Conservation (phyloP, 352 stramenopile genomes). For the Phytopythium vexans region DNA sequence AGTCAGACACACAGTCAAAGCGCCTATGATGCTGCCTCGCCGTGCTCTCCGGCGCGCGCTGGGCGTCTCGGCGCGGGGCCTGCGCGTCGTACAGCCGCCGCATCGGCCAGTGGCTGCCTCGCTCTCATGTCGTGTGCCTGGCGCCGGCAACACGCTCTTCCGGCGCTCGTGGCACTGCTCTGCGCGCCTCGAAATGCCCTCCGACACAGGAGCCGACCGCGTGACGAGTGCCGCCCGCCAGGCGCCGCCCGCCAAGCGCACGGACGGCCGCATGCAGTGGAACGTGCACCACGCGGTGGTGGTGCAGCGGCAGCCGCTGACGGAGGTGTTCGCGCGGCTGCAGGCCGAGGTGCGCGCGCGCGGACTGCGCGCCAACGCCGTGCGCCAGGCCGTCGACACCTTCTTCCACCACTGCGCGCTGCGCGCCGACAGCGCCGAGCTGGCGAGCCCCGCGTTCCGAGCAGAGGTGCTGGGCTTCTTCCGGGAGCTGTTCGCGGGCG, state of each 20-base stretch:
- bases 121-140: background rate
- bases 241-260: no score
- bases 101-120: background rate
- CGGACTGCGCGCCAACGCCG: slow-evolving; percentile 16
- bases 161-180: background rate
- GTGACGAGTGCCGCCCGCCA: no score
- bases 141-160: background rate
- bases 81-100: background rate
- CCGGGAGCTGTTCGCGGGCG: slow-evolving; percentile 30
- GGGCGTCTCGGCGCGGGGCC: no score
- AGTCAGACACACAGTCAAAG: no score
- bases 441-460: slow-evolving; percentile 24
- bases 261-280: slow-evolving; percentile 9
- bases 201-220: no score
- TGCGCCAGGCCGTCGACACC: slow-evolving; percentile 56
- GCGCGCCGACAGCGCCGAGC: slow-evolving; percentile 19
- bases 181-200: background rate
- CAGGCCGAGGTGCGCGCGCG: slow-evolving; percentile 33
- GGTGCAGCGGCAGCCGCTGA: slow-evolving; percentile 40
- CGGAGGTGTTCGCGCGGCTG: slow-evolving; percentile 48
- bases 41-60: background rate
- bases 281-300: slow-evolving; percentile 55
- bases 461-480: slow-evolving; percentile 49
- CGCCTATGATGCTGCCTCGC: background rate
- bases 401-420: slow-evolving; percentile 80